phyloP scores from a whole-genome alignment of 2,329 filamentous ascomycete species.

The Botrytis squamosa region DNA sequence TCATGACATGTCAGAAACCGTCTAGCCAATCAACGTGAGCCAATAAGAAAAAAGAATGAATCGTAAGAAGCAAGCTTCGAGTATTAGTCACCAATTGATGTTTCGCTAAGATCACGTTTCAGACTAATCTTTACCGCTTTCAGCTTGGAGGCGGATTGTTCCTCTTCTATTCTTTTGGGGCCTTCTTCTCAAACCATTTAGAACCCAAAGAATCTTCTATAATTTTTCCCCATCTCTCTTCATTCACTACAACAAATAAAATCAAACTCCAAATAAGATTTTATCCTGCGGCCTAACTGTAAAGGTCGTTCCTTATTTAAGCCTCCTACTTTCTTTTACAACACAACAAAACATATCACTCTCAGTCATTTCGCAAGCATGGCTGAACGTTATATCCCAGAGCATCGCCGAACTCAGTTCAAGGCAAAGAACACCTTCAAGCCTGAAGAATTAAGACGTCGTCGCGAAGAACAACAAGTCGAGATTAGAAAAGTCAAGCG shows the following conservation, averaged over 20 bases:
- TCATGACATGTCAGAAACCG: background rate
- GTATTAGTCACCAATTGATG: background rate
- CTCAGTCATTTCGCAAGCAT: slow-evolving; percentile 50
- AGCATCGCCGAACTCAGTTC: slow-evolving; percentile 98
- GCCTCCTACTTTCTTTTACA: slow-evolving; percentile 10
- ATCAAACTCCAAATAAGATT: slow-evolving; percentile 11
- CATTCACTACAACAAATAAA: slow-evolving; percentile 13
- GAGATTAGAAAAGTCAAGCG: slow-evolving; percentile 98
- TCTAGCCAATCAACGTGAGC: background rate
- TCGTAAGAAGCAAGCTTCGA: background rate
- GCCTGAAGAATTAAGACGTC: slow-evolving; percentile 96
- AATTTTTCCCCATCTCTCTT: slow-evolving; percentile 18
- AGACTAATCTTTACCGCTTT: slow-evolving; percentile 9
- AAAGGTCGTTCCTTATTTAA: slow-evolving; percentile 12
- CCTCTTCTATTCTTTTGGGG: slow-evolving; percentile 15
- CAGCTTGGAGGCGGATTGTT: slow-evolving; percentile 13
- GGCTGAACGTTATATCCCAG: slow-evolving; percentile 98
- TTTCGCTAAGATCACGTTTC: slow-evolving; percentile 16
- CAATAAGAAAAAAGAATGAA: background rate
- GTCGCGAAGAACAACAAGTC: slow-evolving; percentile 98
- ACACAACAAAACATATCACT: slow-evolving; percentile 18
- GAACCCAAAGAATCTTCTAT: slow-evolving; percentile 21
- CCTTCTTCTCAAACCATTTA: slow-evolving; percentile 18
- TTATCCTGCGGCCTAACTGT: slow-evolving; percentile 25
- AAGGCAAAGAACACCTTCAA: slow-evolving; percentile 99